Evolutionary conservation across 805 yeast species (phyloP), one percentile per base, ranked within the genome.

Genomic region (Cyberlindnera petersonii): DNA sequence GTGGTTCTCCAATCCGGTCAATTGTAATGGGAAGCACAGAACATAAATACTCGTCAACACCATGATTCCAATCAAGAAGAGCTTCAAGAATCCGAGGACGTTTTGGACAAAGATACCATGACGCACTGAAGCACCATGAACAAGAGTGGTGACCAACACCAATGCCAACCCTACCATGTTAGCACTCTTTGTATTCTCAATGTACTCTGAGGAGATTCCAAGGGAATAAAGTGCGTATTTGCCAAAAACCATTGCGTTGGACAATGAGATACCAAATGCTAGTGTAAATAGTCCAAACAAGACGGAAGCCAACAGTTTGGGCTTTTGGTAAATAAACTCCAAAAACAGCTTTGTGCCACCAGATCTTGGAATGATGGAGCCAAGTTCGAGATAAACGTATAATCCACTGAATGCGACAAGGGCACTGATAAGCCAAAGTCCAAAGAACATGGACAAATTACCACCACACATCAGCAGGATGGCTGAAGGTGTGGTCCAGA

Each of bases 281-380:
- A 79, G 65, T 3, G 76, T 66, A 43, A 66, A 75, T 1, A 74
- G 47, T 34, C 72, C 67, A 42, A 72, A 70, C 4, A 73, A 63
- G 14, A 75, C 79, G 32, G 76, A 69, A 30, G 72, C 66, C 53
- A 79, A 54, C 64, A 76, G 64, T 36, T 61, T 65, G 1, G 93
- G 94, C 43, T 61, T 72, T 35, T 71, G 69, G 54, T 78, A 84
- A 16, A 82, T 75, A 45, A 72, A 75, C 53, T 83, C 91, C 40
- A 84, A 58, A 46, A 84, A 84, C 16, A 77, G 79, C 53, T 84
- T 84, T 28, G 80, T 73, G 0, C 91, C 94, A 3, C 94, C 93
- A 43, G 81, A 78, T 49, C 83, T 64, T 0, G 91, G 88, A 9
- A 82, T 65, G 52, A 81, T 67, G 8, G 82, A 72, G 0, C 91